These are phyloP conservation scores for Gossypium anomalum DNA, from an alignment of 345 rosid species.

Conservation along the genomic window DNA sequence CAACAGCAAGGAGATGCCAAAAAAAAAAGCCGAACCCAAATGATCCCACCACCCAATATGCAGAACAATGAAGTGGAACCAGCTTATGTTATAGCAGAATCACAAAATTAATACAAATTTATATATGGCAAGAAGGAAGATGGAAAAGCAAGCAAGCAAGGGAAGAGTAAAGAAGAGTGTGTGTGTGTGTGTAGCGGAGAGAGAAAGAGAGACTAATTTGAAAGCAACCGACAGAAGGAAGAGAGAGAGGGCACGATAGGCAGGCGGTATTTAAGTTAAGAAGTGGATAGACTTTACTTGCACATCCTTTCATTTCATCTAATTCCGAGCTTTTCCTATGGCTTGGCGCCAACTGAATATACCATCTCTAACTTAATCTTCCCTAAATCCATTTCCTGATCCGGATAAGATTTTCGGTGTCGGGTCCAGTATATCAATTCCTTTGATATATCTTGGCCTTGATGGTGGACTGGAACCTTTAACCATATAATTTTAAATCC, in stretches of 20 bases:
- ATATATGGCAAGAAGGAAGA: neutral
- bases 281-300: conserved; percentile 34
- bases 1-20: conserved; percentile 15
- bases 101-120: neutral
- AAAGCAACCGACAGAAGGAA: neutral
- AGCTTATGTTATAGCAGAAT: neutral
- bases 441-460: no score
- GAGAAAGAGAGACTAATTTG: neutral
- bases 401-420: no score
- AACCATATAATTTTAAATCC: no score
- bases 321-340: conserved; percentile 15
- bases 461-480: no score
- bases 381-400: no score
- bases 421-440: no score
- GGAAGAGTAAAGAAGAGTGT: neutral
- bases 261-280: neutral
- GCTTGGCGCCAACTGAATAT: conserved; percentile 39
- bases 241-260: neutral
- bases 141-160: neutral
- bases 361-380: neutral
- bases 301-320: conserved; percentile 14
- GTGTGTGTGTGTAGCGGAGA: neutral
- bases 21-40: no score
- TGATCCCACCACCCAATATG: neutral
- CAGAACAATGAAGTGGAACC: neutral